A percentile compares a stretch with the other conserved stretches of the same genome.
Evolutionary conservation across 176 grass and related monocot species (phyloP).

Genomic region (Oryza australiensis): DNA sequence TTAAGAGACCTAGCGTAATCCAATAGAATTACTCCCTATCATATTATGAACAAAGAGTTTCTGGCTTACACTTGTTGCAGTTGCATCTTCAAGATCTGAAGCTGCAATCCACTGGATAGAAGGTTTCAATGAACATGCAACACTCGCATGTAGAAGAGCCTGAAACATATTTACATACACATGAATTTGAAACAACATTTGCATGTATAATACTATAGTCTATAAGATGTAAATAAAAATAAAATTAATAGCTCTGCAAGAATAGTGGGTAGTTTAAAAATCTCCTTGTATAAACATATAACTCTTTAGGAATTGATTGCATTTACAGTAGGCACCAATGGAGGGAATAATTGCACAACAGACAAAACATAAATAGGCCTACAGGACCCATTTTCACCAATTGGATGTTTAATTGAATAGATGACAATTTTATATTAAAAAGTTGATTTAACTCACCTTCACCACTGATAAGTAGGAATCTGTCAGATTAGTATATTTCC

Average conservation of each 20-base stretch:
- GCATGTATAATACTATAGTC: not conserved
- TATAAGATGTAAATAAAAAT: not conserved
- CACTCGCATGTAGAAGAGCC: slow-evolving; percentile 88
- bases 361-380: not conserved
- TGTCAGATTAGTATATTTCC: slow-evolving; percentile 91
- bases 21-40: not conserved
- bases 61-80: slow-evolving; percentile 61
- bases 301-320: slow-evolving; percentile 13
- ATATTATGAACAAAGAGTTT: slow-evolving; percentile 10
- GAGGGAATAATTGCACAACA: slow-evolving; percentile 1
- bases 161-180: slow-evolving; percentile 23
- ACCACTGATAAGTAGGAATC: slow-evolving; percentile 97
- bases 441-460: slow-evolving; percentile 52
- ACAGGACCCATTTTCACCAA: slow-evolving; percentile 6
- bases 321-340: slow-evolving; percentile 8
- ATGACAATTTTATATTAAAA: not conserved
- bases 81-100: slow-evolving; percentile 95
- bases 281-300: not conserved
- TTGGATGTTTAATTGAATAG: not conserved
- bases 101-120: slow-evolving; percentile 92
- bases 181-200: slow-evolving; percentile 30
- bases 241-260: not conserved
- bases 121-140: slow-evolving; percentile 73
- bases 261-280: slow-evolving; percentile 1
- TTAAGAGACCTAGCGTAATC: not conserved